Percentiles rank a stretch among this genome's conserved stretches.
Evolutionary conservation across 2,329 filamentous ascomycete species (phyloP).

Genomic region (Coniella lustricola): DNA sequence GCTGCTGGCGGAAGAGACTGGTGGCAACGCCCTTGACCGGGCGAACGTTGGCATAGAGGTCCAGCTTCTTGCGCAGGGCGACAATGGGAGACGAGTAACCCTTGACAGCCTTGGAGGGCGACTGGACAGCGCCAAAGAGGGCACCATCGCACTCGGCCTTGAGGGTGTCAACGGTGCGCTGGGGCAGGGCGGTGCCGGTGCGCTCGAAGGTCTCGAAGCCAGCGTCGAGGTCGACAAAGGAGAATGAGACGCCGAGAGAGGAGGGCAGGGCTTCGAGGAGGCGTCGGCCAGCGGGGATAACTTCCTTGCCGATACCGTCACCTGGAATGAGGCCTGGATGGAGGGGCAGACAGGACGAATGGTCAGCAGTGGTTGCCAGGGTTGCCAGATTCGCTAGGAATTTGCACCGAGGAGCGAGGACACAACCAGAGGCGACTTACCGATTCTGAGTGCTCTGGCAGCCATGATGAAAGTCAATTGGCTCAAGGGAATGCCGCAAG

Average conservation of each 20-base stretch:
- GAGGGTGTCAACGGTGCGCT: slow-evolving; percentile 83
- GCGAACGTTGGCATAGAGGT: slow-evolving; percentile 95
- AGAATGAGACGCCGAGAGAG: slow-evolving; percentile 90
- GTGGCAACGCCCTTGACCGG: slow-evolving; percentile 80
- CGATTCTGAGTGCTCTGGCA: slow-evolving; percentile 60
- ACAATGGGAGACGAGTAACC: slow-evolving; percentile 97
- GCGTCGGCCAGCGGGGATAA: slow-evolving; percentile 88
- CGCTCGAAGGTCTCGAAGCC: slow-evolving; percentile 91
- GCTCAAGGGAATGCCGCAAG: not conserved
- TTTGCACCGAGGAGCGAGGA: not conserved
- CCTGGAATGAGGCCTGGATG: slow-evolving; percentile 85
- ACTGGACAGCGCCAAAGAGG: slow-evolving; percentile 92
- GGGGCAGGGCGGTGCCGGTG: slow-evolving; percentile 81
- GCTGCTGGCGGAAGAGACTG: slow-evolving; percentile 48
- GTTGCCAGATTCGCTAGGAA: not conserved
- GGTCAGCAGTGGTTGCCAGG: not conserved
- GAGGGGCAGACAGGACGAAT: not conserved
- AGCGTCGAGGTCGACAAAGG: slow-evolving; percentile 86
- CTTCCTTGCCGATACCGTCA: slow-evolving; percentile 96
- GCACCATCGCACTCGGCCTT: slow-evolving; percentile 90
- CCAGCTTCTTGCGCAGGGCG: slow-evolving; percentile 87
- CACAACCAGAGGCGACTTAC: slow-evolving; percentile 30
- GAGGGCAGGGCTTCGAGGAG: slow-evolving; percentile 86
- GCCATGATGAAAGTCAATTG: slow-evolving; percentile 40
- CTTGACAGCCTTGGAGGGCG: slow-evolving; percentile 79